Conservation (phyloP, 305 asterid species). For the Rubia peregrina region DNA sequence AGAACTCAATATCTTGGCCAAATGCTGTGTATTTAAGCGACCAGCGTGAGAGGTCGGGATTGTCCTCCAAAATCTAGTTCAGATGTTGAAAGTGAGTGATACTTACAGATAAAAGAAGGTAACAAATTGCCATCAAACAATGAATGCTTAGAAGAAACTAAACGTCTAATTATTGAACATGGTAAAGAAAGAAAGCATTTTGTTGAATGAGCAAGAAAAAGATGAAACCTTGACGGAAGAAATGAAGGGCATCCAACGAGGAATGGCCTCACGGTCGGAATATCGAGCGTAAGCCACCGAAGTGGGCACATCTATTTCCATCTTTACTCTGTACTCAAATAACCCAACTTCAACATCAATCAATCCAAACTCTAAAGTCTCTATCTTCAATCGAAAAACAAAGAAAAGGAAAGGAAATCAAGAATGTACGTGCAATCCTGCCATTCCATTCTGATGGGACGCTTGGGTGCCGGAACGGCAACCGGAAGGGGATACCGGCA, state of each 20-base stretch:
- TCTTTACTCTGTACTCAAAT: slow-evolving; percentile 53
- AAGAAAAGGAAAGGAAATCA: background rate
- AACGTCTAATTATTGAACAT: background rate
- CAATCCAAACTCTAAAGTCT: background rate
- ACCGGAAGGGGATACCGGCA: background rate
- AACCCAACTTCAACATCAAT: background rate
- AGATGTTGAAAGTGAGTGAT: slow-evolving; percentile 21
- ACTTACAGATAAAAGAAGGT: background rate
- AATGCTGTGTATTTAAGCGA: slow-evolving; percentile 81
- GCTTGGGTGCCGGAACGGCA: slow-evolving; percentile 21
- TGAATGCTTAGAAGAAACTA: background rate
- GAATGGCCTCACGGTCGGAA: slow-evolving; percentile 81
- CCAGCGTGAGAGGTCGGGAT: slow-evolving; percentile 87
- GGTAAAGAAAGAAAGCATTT: background rate
- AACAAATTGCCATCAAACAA: background rate
- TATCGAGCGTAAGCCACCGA: slow-evolving; percentile 81
- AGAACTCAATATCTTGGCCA: slow-evolving; percentile 69
- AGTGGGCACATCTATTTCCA: slow-evolving; percentile 68
- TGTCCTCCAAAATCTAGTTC: slow-evolving; percentile 71
- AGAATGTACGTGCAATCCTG: slow-evolving; percentile 77
- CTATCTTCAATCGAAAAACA: too few species aligned
- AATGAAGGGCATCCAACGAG: slow-evolving; percentile 97
- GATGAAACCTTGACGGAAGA: slow-evolving; percentile 65
- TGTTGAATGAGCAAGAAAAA: background rate
- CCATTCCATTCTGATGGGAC: slow-evolving; percentile 67